Evolutionary conservation across 83 land plant species (phyloP).

Genomic region (Picea engelmannii): DNA sequence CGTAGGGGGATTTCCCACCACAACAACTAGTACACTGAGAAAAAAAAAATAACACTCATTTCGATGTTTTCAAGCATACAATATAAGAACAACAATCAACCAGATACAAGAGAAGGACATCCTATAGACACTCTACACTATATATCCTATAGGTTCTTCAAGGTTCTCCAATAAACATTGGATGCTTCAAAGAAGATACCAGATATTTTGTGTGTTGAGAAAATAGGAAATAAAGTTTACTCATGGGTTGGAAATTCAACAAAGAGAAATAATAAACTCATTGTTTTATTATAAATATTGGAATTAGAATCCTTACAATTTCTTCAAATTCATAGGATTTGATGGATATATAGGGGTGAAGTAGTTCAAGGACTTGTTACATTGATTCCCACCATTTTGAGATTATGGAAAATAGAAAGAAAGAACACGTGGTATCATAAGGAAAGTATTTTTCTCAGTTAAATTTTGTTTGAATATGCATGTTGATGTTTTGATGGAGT

Average conservation of each 20-base stretch:
- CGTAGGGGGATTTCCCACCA: too few relatives aligned
- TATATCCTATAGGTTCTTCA: too few relatives aligned
- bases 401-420: background rate
- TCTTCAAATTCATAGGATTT: background rate
- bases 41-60: too few relatives aligned
- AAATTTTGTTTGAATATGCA: background rate
- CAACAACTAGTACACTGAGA: too few relatives aligned
- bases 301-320: background rate
- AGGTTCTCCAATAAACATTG: background rate
- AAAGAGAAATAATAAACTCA: background rate
- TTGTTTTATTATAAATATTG: background rate
- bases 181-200: background rate
- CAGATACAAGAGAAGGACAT: too few relatives aligned
- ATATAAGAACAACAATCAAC: too few relatives aligned
- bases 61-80: too few relatives aligned
- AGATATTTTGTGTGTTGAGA: too few relatives aligned
- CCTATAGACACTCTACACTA: too few relatives aligned
- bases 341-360: background rate
- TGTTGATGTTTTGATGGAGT: background rate
- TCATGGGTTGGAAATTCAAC: background rate
- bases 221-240: background rate
- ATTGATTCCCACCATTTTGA: background rate
- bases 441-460: background rate
- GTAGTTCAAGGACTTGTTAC: background rate
- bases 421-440: background rate